Evolutionary conservation across 2,329 filamentous ascomycete genomes (phyloP).

Genomic region (Exophiala spinifera): DNA sequence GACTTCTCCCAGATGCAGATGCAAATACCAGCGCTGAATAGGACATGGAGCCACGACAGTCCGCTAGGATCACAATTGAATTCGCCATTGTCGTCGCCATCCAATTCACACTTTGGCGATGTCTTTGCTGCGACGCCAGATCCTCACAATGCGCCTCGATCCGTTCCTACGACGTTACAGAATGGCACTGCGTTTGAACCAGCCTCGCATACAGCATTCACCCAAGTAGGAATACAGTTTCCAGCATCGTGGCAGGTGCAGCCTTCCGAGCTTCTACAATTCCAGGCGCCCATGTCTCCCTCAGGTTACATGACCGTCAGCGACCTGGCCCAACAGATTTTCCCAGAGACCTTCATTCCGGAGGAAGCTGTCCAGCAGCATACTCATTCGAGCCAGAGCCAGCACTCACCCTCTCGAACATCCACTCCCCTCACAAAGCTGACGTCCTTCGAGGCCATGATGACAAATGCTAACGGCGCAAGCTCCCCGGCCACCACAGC

Average conservation of each 20-base stretch:
- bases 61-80: conserved; percentile 23
- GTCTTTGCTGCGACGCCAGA: conserved; percentile 16
- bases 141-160: conserved; percentile 20
- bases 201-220: conserved; percentile 23
- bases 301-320: conserved; percentile 28
- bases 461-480: conserved; percentile 5
- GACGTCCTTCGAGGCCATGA: conserved; percentile 23
- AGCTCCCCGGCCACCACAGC: conserved; percentile 22
- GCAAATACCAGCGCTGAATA: conserved; percentile 24
- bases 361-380: background rate
- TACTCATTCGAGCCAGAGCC: conserved; percentile 8
- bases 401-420: conserved; percentile 15
- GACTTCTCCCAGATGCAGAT: conserved; percentile 25
- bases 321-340: conserved; percentile 30
- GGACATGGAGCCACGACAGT: conserved; percentile 21
- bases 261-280: conserved; percentile 25
- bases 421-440: conserved; percentile 20
- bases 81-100: conserved; percentile 26
- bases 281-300: conserved; percentile 25
- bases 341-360: conserved; percentile 18
- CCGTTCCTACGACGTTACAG: conserved; percentile 22
- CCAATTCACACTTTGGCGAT: conserved; percentile 22
- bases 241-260: conserved; percentile 28
- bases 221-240: conserved; percentile 26
- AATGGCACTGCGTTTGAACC: conserved; percentile 23